A percentile compares a stretch with the other conserved stretches of the same genome.
phyloP scores from a whole-genome alignment of 2,329 filamentous ascomycete species.

The Xenoacremonium recifei region DNA sequence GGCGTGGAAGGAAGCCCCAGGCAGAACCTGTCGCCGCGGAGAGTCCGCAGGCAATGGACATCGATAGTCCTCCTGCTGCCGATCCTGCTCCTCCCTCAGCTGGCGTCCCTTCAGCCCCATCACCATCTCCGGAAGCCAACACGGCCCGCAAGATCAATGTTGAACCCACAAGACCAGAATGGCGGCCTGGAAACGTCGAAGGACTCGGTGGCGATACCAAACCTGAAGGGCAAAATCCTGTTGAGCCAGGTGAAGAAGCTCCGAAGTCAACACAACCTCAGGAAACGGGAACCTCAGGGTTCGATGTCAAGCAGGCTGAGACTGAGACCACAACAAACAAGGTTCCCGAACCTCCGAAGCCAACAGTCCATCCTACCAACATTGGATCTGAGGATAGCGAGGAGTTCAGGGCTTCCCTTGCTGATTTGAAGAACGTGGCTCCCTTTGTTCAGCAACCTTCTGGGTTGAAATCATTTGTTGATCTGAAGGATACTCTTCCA shows the following conservation, averaged over 20 bases:
- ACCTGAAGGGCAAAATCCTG: conserved; percentile 12
- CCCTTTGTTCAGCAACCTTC: conserved; percentile 47
- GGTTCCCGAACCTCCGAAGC: too few species aligned
- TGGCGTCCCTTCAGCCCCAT: neutral
- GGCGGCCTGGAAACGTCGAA: conserved; percentile 51
- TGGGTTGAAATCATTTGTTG: conserved; percentile 53
- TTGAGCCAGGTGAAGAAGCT: too few species aligned
- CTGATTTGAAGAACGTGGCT: conserved; percentile 55
- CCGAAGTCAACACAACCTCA: neutral
- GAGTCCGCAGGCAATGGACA: conserved; percentile 64
- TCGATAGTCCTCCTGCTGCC: conserved; percentile 50
- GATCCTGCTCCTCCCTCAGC: conserved; percentile 14
- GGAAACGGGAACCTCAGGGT: neutral
- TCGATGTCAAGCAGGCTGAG: neutral
- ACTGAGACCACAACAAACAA: conserved; percentile 23
- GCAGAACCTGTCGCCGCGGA: conserved; percentile 29
- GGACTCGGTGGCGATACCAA: conserved; percentile 21
- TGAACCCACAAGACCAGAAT: conserved; percentile 59
- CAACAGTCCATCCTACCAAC: conserved; percentile 32
- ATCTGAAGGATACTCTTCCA: conserved; percentile 55
- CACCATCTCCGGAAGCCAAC: conserved; percentile 15
- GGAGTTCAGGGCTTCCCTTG: conserved; percentile 52
- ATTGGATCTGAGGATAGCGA: conserved; percentile 56
- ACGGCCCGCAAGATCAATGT: conserved; percentile 53
- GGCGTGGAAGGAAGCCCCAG: conserved; percentile 34